Conservation (phyloP, 169 alveolate species). For the Babesia divergens region DNA sequence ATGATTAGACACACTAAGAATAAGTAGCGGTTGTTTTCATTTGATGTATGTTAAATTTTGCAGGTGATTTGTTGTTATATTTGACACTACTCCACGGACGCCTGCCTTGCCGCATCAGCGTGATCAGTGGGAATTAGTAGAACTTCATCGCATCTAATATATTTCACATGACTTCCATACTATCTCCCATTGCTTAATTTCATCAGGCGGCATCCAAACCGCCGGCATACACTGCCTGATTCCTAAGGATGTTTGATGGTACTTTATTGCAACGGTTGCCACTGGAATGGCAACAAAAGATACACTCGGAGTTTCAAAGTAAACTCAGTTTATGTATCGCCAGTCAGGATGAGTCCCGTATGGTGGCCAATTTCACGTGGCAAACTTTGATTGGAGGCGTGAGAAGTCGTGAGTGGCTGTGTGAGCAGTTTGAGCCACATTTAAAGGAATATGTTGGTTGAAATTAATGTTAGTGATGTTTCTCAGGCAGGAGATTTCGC, state of each 20-base stretch:
- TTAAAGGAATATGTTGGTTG: constrained; percentile 40
- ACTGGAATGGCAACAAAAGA: constrained; percentile 59
- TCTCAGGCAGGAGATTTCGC: constrained; percentile 58
- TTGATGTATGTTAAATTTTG: too few species aligned
- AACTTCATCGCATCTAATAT: too few species aligned
- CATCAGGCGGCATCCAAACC: too few species aligned
- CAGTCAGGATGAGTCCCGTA: constrained; percentile 3
- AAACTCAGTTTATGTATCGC: constrained; percentile 42
- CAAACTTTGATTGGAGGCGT: constrained; percentile 21
- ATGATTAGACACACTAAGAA: too few species aligned
- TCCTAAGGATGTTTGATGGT: constrained; percentile 17
- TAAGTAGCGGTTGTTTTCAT: too few species aligned
- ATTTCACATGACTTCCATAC: too few species aligned
- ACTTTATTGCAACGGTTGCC: constrained; percentile 42
- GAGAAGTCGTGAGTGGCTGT: constrained; percentile 9
- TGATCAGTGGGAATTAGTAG: too few species aligned
- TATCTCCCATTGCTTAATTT: too few species aligned
- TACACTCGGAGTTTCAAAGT: constrained; percentile 37
- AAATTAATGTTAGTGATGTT: neutral
- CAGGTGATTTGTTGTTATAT: too few species aligned
- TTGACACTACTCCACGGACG: too few species aligned
- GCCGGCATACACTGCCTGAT: too few species aligned
- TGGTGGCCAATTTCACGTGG: constrained; percentile 54
- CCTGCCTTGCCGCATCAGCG: too few species aligned
- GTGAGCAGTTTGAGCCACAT: constrained; percentile 25